Percentiles rank a stretch among this genome's conserved stretches.
phyloP scores from a whole-genome alignment of 2,329 filamentous ascomycete species.

The Stachybotrys chlorohalonatus region DNA sequence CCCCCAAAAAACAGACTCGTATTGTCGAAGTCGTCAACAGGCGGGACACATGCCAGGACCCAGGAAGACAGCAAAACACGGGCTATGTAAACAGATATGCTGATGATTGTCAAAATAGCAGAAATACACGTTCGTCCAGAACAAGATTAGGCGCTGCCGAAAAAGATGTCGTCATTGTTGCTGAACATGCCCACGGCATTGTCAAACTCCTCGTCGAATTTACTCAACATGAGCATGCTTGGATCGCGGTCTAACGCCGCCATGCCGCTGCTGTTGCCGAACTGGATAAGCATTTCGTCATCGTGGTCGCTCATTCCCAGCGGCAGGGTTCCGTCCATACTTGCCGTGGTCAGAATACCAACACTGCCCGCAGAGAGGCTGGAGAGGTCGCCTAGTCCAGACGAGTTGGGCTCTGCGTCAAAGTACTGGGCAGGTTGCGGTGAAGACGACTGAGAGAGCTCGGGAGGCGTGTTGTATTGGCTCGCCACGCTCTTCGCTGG shows the following conservation, averaged over 20 bases:
- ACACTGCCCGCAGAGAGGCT: slow-evolving; percentile 15
- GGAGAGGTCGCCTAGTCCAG: slow-evolving; percentile 19
- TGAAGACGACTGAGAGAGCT: slow-evolving; percentile 52
- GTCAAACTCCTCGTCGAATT: slow-evolving; percentile 46
- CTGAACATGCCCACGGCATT: slow-evolving; percentile 41
- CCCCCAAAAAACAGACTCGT: neutral
- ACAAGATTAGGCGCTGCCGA: slow-evolving; percentile 24
- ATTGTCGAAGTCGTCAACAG: neutral
- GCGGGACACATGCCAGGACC: neutral
- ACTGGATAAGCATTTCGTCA: slow-evolving; percentile 34
- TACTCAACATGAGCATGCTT: slow-evolving; percentile 40
- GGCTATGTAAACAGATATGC: slow-evolving; percentile 7
- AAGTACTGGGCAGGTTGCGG: slow-evolving; percentile 42
- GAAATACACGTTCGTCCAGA: slow-evolving; percentile 2
- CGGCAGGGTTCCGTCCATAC: slow-evolving; percentile 22
- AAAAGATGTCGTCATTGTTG: slow-evolving; percentile 43
- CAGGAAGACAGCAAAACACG: slow-evolving; percentile 1
- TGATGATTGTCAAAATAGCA: slow-evolving; percentile 14
- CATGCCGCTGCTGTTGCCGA: slow-evolving; percentile 32
- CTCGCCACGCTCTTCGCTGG: slow-evolving; percentile 42
- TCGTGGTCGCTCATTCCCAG: slow-evolving; percentile 28
- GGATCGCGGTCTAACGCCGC: slow-evolving; percentile 35
- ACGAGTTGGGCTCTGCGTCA: slow-evolving; percentile 30
- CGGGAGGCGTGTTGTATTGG: slow-evolving; percentile 49
- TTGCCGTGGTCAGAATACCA: slow-evolving; percentile 21